These are phyloP conservation scores for Mollisiaceae sp. DNA, from an alignment of 2,329 filamentous ascomycete genomes.

Conservation along the genomic window DNA sequence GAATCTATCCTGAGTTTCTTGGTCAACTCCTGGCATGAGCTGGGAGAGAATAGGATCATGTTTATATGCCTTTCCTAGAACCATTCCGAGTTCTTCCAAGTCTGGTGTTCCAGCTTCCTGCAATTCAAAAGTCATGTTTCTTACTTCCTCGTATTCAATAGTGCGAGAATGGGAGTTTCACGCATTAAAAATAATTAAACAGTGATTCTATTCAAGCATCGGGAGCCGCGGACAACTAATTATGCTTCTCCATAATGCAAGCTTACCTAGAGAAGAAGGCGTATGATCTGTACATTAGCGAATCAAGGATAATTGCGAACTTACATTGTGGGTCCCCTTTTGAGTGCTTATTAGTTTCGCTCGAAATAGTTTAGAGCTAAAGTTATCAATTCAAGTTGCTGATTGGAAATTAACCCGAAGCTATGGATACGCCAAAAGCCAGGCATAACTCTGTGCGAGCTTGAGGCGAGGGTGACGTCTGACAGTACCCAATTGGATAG, in stretches of 20 bases:
- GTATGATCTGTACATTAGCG: too few relatives aligned
- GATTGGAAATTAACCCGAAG: too few relatives aligned
- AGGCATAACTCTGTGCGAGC: too few relatives aligned
- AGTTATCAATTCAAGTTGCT: too few relatives aligned
- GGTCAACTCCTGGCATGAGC: conserved; percentile 5
- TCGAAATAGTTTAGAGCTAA: too few relatives aligned
- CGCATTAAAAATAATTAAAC: not conserved
- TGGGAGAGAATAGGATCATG: not conserved
- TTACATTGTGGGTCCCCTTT: too few relatives aligned
- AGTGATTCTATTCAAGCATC: not conserved
- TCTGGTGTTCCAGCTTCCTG: not conserved
- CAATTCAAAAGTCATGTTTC: not conserved
- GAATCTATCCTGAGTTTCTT: not conserved
- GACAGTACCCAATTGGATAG: too few relatives aligned
- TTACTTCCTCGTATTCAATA: not conserved
- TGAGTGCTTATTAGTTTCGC: too few relatives aligned
- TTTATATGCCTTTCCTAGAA: not conserved
- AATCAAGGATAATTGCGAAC: too few relatives aligned
- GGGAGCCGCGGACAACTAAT: not conserved
- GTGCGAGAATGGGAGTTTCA: not conserved
- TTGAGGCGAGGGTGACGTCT: too few relatives aligned
- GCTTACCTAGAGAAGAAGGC: too few relatives aligned
- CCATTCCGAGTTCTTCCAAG: not conserved
- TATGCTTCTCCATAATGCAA: not conserved
- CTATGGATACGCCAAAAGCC: too few relatives aligned